Evolutionary conservation across 129 eudicot genomes (phyloP).

Genomic region (Kitagawia praeruptora): DNA sequence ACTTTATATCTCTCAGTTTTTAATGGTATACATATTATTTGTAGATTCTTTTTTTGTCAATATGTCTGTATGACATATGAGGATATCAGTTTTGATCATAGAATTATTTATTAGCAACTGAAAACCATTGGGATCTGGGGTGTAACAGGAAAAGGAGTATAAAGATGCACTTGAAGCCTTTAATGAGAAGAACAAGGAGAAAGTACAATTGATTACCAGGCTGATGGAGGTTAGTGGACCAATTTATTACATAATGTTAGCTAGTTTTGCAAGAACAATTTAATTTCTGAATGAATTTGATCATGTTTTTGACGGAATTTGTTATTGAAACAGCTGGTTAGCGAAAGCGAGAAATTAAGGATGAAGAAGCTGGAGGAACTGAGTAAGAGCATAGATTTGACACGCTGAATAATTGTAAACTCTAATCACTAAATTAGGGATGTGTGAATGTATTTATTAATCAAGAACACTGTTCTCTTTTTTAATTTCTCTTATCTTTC

Average conservation of each 20-base stretch:
- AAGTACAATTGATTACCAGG: conserved; percentile 82
- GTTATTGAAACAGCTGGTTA: conserved; percentile 66
- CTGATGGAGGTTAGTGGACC: conserved; percentile 75
- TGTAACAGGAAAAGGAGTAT: conserved; percentile 74
- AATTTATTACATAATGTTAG: conserved; percentile 16
- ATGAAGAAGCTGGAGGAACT: conserved; percentile 95
- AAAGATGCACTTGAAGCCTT: conserved; percentile 90
- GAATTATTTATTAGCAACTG: neutral
- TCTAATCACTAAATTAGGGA: conserved; percentile 42
- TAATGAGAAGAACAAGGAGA: conserved; percentile 95
- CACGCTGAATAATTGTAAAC: conserved; percentile 33
- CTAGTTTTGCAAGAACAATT: neutral
- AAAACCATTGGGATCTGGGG: conserved; percentile 15
- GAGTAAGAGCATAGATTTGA: conserved; percentile 85
- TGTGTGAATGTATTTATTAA: conserved; percentile 63
- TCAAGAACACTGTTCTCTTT: conserved; percentile 19
- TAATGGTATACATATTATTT: neutral
- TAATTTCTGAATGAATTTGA: neutral
- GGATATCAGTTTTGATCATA: neutral
- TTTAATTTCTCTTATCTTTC: conserved; percentile 20
- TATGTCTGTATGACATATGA: neutral
- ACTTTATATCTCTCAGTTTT: conserved; percentile 2
- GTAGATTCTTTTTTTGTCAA: conserved; percentile 3
- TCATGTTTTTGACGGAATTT: neutral
- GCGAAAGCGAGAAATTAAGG: conserved; percentile 96